Evolutionary conservation across 1,139 yeast species (phyloP), one percentile per base, ranked within the genome.

Genomic region (Taphrina populina): DNA sequence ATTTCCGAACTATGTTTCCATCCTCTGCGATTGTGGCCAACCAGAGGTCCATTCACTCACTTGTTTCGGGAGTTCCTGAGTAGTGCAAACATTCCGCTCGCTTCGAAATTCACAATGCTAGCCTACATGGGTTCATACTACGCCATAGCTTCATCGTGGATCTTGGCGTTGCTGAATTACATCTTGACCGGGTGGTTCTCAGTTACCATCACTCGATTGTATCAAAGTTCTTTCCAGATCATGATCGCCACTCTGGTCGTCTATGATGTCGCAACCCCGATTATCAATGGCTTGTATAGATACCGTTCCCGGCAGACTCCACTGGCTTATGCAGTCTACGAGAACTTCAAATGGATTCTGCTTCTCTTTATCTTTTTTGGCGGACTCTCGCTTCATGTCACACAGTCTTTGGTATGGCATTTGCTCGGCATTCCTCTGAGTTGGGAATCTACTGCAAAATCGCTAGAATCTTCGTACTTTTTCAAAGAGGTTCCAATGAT

Each of bases 71-170:
- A 21, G 40, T 59, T 41, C 21, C 40, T 59, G 41, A 24, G 37
- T 40, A 40, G 52, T 29, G 10, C 15, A 33, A 39, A 55, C 20
- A 58, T 59, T 46, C 52, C 43, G 32, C 36, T 51, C 10, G 45
- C 55, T 27, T 56, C 57, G 8, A 59, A 59, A 45, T 58, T 58
- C 43, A 58, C 59, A 11, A 58, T 58, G 43, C 34, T 59, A 21
- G 57, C 60, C 2, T 59, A 59, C 41, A 56, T 59, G 37, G 61
- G 61, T 8, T 56, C 60, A n/a, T 58, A 59, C 37, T 58, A 56
- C n/a, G 60, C 60, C 1, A 58, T 58, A 15, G 58, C 58, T 2
- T 56, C 59, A 2, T 47, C 58, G 19, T 39, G 59, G 39, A 8
- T 59, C 4, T 39, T 58, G 40, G 46, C 61, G 8, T 26, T 57